phyloP scores from a whole-genome alignment of 345 rosid species.

The Turnera subulata region DNA sequence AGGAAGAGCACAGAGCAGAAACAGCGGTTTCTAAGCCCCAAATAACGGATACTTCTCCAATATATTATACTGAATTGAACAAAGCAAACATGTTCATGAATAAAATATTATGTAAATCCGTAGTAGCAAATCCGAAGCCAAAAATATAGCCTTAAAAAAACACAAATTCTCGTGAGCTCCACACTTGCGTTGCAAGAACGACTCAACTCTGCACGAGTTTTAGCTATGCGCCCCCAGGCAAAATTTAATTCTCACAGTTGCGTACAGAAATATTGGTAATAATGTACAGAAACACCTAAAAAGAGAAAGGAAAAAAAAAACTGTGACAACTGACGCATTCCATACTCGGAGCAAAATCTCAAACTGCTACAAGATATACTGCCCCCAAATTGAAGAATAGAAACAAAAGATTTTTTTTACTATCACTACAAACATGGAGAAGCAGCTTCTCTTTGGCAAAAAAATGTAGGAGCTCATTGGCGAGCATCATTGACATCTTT shows the following conservation, averaged over 20 bases:
- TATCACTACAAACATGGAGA: conserved; percentile 29
- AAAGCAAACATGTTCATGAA: too few species aligned
- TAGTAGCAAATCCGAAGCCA: too few species aligned
- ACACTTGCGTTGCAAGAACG: too few species aligned
- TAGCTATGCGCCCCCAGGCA: background rate
- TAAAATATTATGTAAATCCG: too few species aligned
- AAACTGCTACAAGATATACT: conserved; percentile 19
- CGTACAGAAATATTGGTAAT: conserved; percentile 30
- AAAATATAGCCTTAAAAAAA: too few species aligned
- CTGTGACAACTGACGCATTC: conserved; percentile 23
- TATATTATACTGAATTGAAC: too few species aligned
- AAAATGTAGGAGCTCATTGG: conserved; percentile 13
- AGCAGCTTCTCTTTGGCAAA: conserved; percentile 18
- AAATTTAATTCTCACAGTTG: conserved; percentile 38
- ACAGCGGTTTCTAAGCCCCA: too few species aligned
- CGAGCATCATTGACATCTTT: conserved; percentile 10
- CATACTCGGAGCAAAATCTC: conserved; percentile 12
- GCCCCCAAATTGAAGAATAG: conserved; percentile 21
- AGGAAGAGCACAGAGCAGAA: too few species aligned
- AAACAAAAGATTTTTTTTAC: conserved; percentile 20
- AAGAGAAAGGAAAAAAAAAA: conserved; percentile 7
- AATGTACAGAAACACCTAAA: conserved; percentile 53
- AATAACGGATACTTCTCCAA: too few species aligned
- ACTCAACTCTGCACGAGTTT: too few species aligned
- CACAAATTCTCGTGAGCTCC: too few species aligned